These are phyloP conservation scores for Sinapis alba DNA, from an alignment of 441 rosid species.

Conservation along the genomic window DNA sequence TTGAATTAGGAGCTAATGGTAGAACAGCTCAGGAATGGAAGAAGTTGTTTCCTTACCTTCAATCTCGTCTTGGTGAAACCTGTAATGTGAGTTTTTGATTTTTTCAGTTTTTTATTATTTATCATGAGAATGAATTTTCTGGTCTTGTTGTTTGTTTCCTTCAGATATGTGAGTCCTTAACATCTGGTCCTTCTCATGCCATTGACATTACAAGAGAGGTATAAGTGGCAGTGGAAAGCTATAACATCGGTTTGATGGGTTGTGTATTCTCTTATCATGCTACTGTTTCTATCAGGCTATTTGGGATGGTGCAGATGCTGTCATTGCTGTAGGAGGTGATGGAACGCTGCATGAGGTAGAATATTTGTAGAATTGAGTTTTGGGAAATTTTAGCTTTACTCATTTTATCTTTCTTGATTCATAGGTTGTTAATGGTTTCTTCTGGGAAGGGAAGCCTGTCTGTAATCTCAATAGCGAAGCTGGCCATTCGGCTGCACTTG, in stretches of 20 bases:
- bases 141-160: slow-evolving; percentile 24
- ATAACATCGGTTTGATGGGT: not conserved
- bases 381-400: not conserved
- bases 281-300: slow-evolving; percentile 60
- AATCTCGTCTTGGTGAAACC: slow-evolving; percentile 69
- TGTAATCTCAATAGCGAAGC: slow-evolving; percentile 51
- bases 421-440: slow-evolving; percentile 97
- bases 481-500: slow-evolving; percentile 76
- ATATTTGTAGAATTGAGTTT: not conserved
- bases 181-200: slow-evolving; percentile 96
- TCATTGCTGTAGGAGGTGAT: slow-evolving; percentile 98
- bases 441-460: slow-evolving; percentile 79
- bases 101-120: not conserved
- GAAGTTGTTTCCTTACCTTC: slow-evolving; percentile 81
- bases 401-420: slow-evolving; percentile 19
- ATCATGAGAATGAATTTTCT: not conserved
- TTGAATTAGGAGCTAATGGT: slow-evolving; percentile 83
- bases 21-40: slow-evolving; percentile 92
- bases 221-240: slow-evolving; percentile 12
- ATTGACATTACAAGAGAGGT: slow-evolving; percentile 96
- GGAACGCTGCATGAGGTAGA: slow-evolving; percentile 95
- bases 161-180: slow-evolving; percentile 82
- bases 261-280: not conserved
- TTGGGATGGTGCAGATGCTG: slow-evolving; percentile 92
- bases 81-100: slow-evolving; percentile 67